Conservation (phyloP, 768 basidiomycete genomes). For the Agrocybe pediades region DNA sequence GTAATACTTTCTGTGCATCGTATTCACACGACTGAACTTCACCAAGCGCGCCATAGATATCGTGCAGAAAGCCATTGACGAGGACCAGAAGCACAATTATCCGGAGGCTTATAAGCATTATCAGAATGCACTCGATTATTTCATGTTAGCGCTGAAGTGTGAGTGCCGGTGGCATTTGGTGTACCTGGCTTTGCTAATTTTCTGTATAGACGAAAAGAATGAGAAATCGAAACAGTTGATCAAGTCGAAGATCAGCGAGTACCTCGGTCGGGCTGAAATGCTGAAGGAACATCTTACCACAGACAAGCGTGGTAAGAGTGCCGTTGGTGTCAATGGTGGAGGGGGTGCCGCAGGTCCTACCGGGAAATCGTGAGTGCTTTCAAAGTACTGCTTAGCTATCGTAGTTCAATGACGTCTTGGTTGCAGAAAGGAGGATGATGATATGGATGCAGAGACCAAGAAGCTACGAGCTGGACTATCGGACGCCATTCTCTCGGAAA, state of each 20-base stretch:
- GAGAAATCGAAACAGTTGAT: slow-evolving; percentile 88
- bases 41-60: slow-evolving; percentile 75
- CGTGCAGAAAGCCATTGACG: slow-evolving; percentile 90
- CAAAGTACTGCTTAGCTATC: background rate
- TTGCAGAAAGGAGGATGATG: slow-evolving; percentile 60
- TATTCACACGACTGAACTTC: slow-evolving; percentile 1
- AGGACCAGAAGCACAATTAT: slow-evolving; percentile 93
- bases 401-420: background rate
- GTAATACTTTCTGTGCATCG: background rate
- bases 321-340: slow-evolving; percentile 50
- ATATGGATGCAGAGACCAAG: slow-evolving; percentile 90
- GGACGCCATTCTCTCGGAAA: slow-evolving; percentile 89
- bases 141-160: slow-evolving; percentile 98
- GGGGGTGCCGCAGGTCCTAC: slow-evolving; percentile 38
- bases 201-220: slow-evolving; percentile 63
- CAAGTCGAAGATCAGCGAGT: slow-evolving; percentile 86
- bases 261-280: slow-evolving; percentile 88
- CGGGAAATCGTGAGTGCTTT: slow-evolving; percentile 46
- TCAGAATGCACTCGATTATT: slow-evolving; percentile 95
- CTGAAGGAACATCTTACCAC: slow-evolving; percentile 80
- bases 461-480: slow-evolving; percentile 92
- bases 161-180: background rate
- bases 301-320: slow-evolving; percentile 59
- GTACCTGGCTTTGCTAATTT: background rate
- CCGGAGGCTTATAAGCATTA: slow-evolving; percentile 93